Conservation (phyloP, 2,329 filamentous ascomycete species). For the Thielaviopsis populi region DNA sequence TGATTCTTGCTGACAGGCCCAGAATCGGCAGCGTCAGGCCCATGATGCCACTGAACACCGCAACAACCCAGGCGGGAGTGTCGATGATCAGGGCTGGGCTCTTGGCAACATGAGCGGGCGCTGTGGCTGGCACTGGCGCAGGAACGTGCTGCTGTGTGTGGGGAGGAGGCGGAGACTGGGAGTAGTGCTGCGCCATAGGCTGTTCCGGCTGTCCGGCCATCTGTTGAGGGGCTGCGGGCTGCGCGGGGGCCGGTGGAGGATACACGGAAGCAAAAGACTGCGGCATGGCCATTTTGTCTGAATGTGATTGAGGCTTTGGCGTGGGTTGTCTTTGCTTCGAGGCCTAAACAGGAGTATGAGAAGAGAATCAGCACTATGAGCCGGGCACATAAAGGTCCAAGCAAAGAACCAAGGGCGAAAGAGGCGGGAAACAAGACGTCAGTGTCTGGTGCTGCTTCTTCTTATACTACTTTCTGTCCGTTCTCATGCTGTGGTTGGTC, state of each 20-base stretch:
- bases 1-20: slow-evolving; percentile 29
- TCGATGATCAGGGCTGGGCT: slow-evolving; percentile 23
- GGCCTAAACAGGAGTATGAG: not conserved
- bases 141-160: not conserved
- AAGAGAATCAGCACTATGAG: not conserved
- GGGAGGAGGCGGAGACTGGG: slow-evolving; percentile 8
- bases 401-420: not conserved
- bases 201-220: not conserved
- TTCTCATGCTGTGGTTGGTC: not conserved
- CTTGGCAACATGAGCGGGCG: not conserved
- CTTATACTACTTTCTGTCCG: not conserved
- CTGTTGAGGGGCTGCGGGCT: not conserved
- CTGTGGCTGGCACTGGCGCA: not conserved
- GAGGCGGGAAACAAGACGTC: not conserved
- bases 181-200: slow-evolving; percentile 11
- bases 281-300: not conserved
- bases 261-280: not conserved
- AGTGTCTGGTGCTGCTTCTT: not conserved
- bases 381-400: not conserved
- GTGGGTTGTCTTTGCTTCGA: not conserved
- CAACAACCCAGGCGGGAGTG: slow-evolving; percentile 31
- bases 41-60: slow-evolving; percentile 28
- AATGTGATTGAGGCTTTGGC: not conserved
- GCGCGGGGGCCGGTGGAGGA: not conserved
- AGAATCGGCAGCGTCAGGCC: slow-evolving; percentile 30